Evolutionary conservation across 805 yeast genomes (phyloP).

Genomic region (Candida insectorum): DNA sequence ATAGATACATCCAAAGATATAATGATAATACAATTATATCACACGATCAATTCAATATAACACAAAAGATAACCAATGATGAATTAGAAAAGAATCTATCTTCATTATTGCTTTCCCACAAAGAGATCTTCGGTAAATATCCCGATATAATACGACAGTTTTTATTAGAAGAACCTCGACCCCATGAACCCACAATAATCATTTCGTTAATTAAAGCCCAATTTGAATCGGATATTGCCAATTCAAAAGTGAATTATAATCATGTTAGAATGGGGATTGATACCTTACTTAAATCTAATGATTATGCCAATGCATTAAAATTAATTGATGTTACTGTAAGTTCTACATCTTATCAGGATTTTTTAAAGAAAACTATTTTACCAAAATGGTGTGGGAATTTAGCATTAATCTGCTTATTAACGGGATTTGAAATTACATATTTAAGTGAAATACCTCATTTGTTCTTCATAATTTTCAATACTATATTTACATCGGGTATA

Average conservation of each 20-base stretch:
- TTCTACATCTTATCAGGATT: neutral
- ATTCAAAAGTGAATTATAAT: neutral
- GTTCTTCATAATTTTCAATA: neutral
- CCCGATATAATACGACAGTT: neutral
- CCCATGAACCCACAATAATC: neutral
- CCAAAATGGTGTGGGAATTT: neutral
- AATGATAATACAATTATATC: neutral
- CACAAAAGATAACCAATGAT: neutral
- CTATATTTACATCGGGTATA: neutral
- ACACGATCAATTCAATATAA: neutral
- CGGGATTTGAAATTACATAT: neutral
- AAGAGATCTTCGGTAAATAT: neutral
- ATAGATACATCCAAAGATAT: conserved; percentile 16
- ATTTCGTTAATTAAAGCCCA: neutral
- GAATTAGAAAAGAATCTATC: neutral
- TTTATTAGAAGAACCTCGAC: neutral
- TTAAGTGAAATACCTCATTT: conserved; percentile 1
- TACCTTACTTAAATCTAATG: conserved; percentile 20
- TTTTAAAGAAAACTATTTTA: neutral
- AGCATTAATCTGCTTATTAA: conserved; percentile 1
- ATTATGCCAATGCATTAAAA: conserved; percentile 24
- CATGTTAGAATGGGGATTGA: conserved; percentile 14
- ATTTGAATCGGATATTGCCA: neutral
- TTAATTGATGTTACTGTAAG: conserved; percentile 18
- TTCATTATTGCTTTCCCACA: neutral